These are phyloP conservation scores for Penicillium occitanis DNA, from an alignment of 2,329 filamentous ascomycete genomes.

Conservation along the genomic window DNA sequence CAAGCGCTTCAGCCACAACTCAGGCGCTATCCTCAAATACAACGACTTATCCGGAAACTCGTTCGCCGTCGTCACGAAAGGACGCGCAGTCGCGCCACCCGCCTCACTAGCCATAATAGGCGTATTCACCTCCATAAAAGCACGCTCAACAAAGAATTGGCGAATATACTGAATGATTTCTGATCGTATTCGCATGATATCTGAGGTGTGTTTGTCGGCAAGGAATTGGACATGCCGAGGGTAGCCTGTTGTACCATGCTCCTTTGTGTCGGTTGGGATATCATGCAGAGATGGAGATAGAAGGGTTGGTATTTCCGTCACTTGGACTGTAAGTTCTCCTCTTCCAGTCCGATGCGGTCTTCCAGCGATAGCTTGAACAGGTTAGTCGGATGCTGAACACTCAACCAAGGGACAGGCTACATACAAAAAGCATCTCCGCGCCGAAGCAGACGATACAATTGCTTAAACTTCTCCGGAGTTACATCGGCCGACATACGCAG, in stretches of 20 bases:
- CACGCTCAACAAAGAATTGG: slow-evolving; percentile 66
- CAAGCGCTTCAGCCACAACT: slow-evolving; percentile 90
- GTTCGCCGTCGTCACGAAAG: slow-evolving; percentile 77
- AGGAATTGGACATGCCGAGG: slow-evolving; percentile 85
- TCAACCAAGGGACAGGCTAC: slow-evolving; percentile 36
- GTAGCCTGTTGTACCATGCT: slow-evolving; percentile 70
- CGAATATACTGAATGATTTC: slow-evolving; percentile 72
- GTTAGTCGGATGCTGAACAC: background rate
- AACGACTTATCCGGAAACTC: slow-evolving; percentile 72
- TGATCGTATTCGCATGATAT: slow-evolving; percentile 72
- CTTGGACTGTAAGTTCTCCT: slow-evolving; percentile 75
- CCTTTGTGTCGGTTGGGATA: slow-evolving; percentile 68
- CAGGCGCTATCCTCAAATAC: slow-evolving; percentile 83
- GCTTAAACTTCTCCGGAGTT: slow-evolving; percentile 52
- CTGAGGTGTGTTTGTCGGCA: slow-evolving; percentile 65
- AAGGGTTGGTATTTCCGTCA: slow-evolving; percentile 66
- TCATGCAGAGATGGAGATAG: slow-evolving; percentile 77
- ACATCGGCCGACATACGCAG: slow-evolving; percentile 47
- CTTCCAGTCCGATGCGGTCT: slow-evolving; percentile 65
- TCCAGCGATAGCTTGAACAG: slow-evolving; percentile 65
- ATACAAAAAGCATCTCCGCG: slow-evolving; percentile 82
- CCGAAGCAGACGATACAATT: slow-evolving; percentile 65
- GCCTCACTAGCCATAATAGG: slow-evolving; percentile 80
- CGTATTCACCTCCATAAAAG: slow-evolving; percentile 86
- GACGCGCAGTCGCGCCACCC: slow-evolving; percentile 82